Evolutionary conservation across 192 early-diverging fungal genomes (phyloP), one percentile per base, ranked within the genome.

Genomic region (Glomus cerebriforme): DNA sequence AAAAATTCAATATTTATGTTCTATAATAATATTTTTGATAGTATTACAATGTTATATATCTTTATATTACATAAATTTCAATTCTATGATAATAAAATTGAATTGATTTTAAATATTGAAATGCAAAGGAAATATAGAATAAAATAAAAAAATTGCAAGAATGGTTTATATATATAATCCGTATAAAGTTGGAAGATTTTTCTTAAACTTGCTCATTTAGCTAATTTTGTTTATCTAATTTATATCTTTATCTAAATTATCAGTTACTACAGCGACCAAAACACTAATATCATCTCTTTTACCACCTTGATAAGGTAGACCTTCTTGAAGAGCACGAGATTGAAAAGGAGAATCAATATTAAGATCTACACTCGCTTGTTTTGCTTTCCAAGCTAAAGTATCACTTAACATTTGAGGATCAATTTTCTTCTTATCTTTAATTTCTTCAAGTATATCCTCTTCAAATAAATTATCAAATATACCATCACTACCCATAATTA

Each of bases 401-500:
- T 93, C 90, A 43, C 94, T 90, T 73, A 99, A 94, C 12, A 84
- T 78, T 31, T 90, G 88, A 26, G 96, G 96, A 37, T 95, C 94
- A 39, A 83, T 63, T 63, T 47, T 37, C 2, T 31, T 7, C 13
- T 35, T 47, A 58, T 60, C 49, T 29, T 80, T 24, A 63, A 98
- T 91, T 70, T 96, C 92, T 22, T 97, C 97, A 45, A 99, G 82
- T 82, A 99, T 96, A 76, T 99, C 98, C 70, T 97, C 94, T 81
- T 99, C 98, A 88, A 96, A 98, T 15, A 99, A 86, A 78, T 99
- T 99, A 87, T 99, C 98, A 86, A 98, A 98, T 67, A 99, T 84
- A 15, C 98, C 97, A 83, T 99, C 98, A 2, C 92, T 91, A 26
- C 93, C 98, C 70, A 99, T 79, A 26, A 99, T 88, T 12, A 99